Percentiles rank a stretch among this genome's conserved stretches.
These are phyloP conservation scores for Pleurotus tuber-regium DNA, from an alignment of 768 basidiomycete species.

Conservation along the genomic window DNA sequence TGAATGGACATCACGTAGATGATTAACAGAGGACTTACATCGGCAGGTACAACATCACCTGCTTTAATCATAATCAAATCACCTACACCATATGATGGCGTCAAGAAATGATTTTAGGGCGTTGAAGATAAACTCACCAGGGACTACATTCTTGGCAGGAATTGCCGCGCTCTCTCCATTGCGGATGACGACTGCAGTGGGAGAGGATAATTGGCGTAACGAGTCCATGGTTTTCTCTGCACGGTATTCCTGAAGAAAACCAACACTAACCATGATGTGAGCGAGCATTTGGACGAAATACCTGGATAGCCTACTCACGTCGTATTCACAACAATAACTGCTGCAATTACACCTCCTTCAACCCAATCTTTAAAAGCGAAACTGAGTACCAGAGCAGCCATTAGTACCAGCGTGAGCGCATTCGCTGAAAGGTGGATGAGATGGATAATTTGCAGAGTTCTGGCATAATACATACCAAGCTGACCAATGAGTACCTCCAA, in stretches of 20 bases:
- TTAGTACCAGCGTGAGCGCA: conserved; percentile 5
- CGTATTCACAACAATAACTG: conserved; percentile 6
- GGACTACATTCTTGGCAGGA: conserved; percentile 11
- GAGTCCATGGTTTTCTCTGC: conserved; percentile 10
- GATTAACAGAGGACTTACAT: not conserved
- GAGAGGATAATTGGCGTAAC: conserved; percentile 4
- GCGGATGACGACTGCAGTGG: conserved; percentile 7
- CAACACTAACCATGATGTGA: not conserved
- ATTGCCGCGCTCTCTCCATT: conserved; percentile 10
- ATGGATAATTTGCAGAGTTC: not conserved
- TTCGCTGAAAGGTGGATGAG: not conserved
- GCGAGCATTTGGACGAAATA: not conserved
- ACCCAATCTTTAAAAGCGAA: conserved; percentile 1
- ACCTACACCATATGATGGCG: conserved; percentile 1
- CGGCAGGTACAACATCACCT: conserved; percentile 8
- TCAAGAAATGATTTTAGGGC: not conserved
- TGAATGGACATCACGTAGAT: not conserved
- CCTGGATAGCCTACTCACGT: not conserved
- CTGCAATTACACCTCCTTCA: conserved; percentile 7
- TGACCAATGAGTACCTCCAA: conserved; percentile 3
- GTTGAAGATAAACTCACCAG: not conserved
- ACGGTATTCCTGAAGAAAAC: conserved; percentile 7
- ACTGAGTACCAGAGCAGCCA: conserved; percentile 5
- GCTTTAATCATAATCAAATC: conserved; percentile 9
- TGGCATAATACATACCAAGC: not conserved